Conservation (phyloP, 768 basidiomycete genomes). For the Tephrocybe sp. region DNA sequence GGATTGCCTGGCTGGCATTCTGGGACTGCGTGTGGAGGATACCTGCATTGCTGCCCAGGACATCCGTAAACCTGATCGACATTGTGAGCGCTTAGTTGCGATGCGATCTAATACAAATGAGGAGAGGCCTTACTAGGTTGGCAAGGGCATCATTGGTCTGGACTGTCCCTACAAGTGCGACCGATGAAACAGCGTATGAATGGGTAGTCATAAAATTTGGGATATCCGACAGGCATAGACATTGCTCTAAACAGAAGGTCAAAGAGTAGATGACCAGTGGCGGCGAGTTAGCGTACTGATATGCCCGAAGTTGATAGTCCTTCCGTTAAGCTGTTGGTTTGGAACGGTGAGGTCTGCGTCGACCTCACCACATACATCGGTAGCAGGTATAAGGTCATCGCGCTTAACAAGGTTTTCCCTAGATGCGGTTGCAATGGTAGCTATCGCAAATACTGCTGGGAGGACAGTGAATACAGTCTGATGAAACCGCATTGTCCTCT, state of each 20-base stretch:
- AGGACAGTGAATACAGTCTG: not conserved
- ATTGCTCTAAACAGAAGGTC: constrained; percentile 29
- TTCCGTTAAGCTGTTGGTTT: constrained; percentile 18
- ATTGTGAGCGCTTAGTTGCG: not conserved
- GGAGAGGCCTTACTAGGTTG: constrained; percentile 26
- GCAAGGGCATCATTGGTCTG: constrained; percentile 29
- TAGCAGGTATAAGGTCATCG: constrained; percentile 3
- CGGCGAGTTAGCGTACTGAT: constrained; percentile 21
- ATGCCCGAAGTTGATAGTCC: constrained; percentile 25
- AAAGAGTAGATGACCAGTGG: not conserved
- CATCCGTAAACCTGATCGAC: constrained; percentile 5
- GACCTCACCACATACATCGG: constrained; percentile 39
- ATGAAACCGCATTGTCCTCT: not conserved
- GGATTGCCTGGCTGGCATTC: constrained; percentile 32
- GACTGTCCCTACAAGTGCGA: constrained; percentile 25
- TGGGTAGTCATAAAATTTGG: constrained; percentile 32
- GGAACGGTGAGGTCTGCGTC: constrained; percentile 27
- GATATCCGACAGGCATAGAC: constrained; percentile 40
- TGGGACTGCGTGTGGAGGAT: constrained; percentile 37
- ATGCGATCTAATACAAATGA: not conserved
- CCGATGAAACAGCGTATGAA: constrained; percentile 25
- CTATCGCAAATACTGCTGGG: constrained; percentile 2
- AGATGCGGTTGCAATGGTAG: constrained; percentile 4
- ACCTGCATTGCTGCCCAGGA: constrained; percentile 28
- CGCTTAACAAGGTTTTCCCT: constrained; percentile 7